These are phyloP conservation scores for Hansfordia pulvinata DNA, from an alignment of 2,329 filamentous ascomycete species.

Conservation along the genomic window DNA sequence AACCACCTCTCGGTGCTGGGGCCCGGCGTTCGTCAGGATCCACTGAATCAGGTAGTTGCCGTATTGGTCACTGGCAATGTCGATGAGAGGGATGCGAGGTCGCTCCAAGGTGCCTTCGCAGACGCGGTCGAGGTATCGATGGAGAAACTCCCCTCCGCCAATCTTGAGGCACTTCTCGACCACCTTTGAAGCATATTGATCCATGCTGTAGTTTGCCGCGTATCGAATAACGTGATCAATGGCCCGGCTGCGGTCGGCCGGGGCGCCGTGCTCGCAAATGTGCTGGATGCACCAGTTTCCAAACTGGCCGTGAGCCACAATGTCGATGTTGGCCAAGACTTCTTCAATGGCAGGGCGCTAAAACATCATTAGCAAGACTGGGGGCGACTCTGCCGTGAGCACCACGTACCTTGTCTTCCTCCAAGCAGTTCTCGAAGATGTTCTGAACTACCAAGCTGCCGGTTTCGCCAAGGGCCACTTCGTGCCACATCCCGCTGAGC, in stretches of 20 bases:
- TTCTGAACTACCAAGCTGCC: conserved; percentile 97
- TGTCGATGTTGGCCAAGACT: conserved; percentile 86
- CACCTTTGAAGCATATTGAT: conserved; percentile 97
- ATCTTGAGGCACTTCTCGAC: conserved; percentile 99
- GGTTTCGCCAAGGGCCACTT: conserved; percentile 92
- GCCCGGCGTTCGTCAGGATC: conserved; percentile 77
- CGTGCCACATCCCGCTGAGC: conserved; percentile 93
- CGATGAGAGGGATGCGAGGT: conserved; percentile 90
- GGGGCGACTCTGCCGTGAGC: not conserved
- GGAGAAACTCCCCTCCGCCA: conserved; percentile 76
- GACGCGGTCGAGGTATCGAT: conserved; percentile 84
- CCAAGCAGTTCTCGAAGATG: conserved; percentile 97
- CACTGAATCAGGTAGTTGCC: conserved; percentile 98
- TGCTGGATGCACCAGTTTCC: conserved; percentile 99
- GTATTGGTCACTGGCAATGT: conserved; percentile 97
- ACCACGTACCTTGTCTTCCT: conserved; percentile 79
- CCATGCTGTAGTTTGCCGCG: conserved; percentile 93
- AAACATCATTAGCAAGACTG: conserved; percentile 6
- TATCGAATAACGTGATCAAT: conserved; percentile 92
- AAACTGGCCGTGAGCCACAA: conserved; percentile 94
- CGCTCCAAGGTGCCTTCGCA: conserved; percentile 84
- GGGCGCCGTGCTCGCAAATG: conserved; percentile 90
- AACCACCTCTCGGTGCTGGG: conserved; percentile 86
- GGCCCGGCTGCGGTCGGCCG: conserved; percentile 81
- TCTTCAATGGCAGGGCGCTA: conserved; percentile 95